phyloP scores from a whole-genome alignment of 2,329 filamentous ascomycete species.

The Hirsutella rhossiliensis region DNA sequence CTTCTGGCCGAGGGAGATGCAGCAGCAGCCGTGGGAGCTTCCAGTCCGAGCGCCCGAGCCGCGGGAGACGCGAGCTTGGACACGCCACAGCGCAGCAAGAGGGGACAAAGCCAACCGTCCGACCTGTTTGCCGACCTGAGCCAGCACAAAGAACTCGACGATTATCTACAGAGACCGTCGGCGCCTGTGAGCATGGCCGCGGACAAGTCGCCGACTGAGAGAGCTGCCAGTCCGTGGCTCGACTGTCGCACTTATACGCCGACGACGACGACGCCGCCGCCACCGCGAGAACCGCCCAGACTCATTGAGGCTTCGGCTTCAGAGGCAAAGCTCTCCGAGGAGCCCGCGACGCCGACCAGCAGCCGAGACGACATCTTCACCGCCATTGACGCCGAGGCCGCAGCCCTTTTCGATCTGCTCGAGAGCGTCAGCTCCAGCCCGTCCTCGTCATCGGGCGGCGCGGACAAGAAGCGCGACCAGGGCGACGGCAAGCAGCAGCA shows the following conservation, averaged over 20 bases:
- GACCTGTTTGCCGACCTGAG: conserved; percentile 8
- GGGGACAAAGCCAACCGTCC: conserved; percentile 2
- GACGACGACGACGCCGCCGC: background rate
- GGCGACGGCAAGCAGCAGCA: background rate
- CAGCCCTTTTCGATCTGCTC: conserved; percentile 1
- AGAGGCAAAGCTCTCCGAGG: background rate
- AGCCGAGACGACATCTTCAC: conserved; percentile 1
- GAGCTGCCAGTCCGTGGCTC: background rate
- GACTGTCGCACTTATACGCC: background rate
- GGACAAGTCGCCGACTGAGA: background rate
- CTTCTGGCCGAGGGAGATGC: background rate
- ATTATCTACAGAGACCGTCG: conserved; percentile 2
- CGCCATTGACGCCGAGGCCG: conserved; percentile 6
- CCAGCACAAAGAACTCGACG: conserved; percentile 6
- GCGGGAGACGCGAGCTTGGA: background rate
- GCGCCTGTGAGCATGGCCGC: background rate
- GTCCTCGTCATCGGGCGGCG: background rate
- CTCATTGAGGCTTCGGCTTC: background rate
- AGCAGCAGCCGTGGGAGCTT: background rate
- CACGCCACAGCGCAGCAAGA: background rate
- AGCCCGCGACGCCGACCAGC: conserved; percentile 1
- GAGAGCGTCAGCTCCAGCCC: background rate
- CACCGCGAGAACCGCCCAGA: background rate
- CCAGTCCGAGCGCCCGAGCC: background rate
- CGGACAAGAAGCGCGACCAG: background rate